Evolutionary conservation across 108 stramenopile genomes (phyloP), one percentile per base, ranked within the genome.

Genomic region (Chaetoceros muelleri): DNA sequence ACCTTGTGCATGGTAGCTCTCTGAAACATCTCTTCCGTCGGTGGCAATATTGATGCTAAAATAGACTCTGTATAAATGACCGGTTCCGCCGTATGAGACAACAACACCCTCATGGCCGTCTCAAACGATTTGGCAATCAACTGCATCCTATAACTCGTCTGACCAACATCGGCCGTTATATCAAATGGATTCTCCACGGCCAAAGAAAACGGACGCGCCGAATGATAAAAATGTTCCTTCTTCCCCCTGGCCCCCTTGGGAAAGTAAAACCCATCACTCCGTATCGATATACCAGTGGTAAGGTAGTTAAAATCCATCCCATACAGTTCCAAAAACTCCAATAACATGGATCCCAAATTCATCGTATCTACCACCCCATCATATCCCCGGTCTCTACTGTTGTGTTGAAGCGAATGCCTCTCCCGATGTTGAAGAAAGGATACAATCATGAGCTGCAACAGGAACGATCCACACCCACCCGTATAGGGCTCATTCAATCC

Each of bases 291-390:
- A 0, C 81, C 95, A 8, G 84, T 84, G 2, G 87, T 87, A 3
- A 75, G 53, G 57, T 90, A 96, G 67, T 98, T 98, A 53, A 94
- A 90, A 46, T 93, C 80, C 1, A 80, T 53, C 13, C 90, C 90
- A 54, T 95, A 97, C 34, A 96, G 70, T 51, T 93, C 93, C 24
- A 97, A 79, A 64, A 97, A 96, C 55, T 95, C 96, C 29, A 95
- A 31, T 20, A 97, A 63, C 25, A 95, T 50, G 30, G 71, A 71
- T 0, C 95, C 96, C 40, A 97, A 73, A 65, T 93, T 91, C 20
- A 62, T 50, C 16, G 49, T 26, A 28, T 57, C 31, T 24, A 65
- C 28, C 13, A 10, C 13, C 8, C 34, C 34, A 40, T 10, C 5
- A n/a, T n/a, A n/a, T n/a, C n/a, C n/a, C n/a, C n/a, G n/a, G n/a